These are phyloP conservation scores for Pseudoneurospora amorphoporcata DNA, from an alignment of 495 filamentous ascomycete genomes.

Conservation along the genomic window DNA sequence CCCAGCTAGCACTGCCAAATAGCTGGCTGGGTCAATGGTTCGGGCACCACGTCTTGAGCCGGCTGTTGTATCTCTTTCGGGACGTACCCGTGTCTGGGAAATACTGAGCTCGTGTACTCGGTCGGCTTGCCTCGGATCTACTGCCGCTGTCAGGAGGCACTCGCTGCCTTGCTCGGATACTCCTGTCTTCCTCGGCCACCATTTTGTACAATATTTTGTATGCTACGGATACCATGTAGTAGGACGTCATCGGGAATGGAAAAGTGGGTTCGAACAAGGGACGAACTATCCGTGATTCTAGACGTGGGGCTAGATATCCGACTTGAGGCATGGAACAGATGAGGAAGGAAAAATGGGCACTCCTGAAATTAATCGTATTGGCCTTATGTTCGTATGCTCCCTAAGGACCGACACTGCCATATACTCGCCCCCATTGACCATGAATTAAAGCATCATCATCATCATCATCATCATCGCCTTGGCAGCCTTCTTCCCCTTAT, in stretches of 20 bases:
- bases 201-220: slow-evolving; percentile 3
- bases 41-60: neutral
- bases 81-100: neutral
- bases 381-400: too few species aligned
- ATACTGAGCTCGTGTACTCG: neutral
- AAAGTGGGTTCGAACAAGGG: neutral
- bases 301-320: neutral
- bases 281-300: neutral
- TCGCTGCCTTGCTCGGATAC: neutral
- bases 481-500: too few species aligned
- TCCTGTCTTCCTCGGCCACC: neutral
- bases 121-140: neutral
- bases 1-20: neutral
- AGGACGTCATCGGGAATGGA: neutral
- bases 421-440: neutral
- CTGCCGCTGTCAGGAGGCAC: neutral
- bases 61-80: neutral
- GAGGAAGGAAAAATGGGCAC: neutral
- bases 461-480: neutral
- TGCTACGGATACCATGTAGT: slow-evolving; percentile 1
- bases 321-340: neutral
- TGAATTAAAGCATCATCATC: too few species aligned
- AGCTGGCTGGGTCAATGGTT: neutral
- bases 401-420: neutral
- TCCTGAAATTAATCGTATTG: too few species aligned